These are phyloP conservation scores for Sanghuangporus weigelae DNA, from an alignment of 1,284 basidiomycete genomes.

Conservation along the genomic window DNA sequence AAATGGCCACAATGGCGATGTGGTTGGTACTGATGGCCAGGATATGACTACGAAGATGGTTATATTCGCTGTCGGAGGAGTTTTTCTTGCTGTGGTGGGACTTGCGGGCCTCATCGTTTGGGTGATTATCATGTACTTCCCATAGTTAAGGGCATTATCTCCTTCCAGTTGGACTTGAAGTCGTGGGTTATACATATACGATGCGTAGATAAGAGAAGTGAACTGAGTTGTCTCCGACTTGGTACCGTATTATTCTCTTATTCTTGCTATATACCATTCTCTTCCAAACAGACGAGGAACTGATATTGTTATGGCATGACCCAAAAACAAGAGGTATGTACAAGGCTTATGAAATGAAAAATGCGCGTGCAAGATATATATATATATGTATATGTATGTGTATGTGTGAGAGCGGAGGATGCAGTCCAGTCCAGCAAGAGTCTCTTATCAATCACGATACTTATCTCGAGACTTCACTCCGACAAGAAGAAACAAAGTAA, in stretches of 20 bases:
- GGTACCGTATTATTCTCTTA: background rate
- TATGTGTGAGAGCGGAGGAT: no score
- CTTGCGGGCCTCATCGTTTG: slow-evolving; percentile 32
- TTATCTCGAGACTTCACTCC: no score
- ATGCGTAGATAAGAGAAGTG: background rate
- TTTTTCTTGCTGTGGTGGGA: slow-evolving; percentile 34
- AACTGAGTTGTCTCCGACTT: background rate
- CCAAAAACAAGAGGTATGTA: background rate
- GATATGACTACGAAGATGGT: slow-evolving; percentile 21
- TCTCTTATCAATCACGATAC: no score
- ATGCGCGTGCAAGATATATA: no score
- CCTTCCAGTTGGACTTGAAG: background rate
- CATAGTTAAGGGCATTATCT: background rate
- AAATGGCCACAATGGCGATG: background rate
- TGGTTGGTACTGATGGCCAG: background rate
- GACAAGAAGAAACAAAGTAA: background rate
- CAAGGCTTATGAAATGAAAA: background rate
- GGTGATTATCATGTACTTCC: slow-evolving; percentile 24
- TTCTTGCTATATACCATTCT: background rate
- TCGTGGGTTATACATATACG: background rate
- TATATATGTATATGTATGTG: no score
- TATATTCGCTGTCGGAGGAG: slow-evolving; percentile 32
- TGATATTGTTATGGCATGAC: background rate
- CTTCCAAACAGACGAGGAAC: no score
- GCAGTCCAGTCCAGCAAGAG: no score